These are phyloP conservation scores for Penicillium verhagenii DNA, from an alignment of 495 filamentous ascomycete species.

Conservation along the genomic window DNA sequence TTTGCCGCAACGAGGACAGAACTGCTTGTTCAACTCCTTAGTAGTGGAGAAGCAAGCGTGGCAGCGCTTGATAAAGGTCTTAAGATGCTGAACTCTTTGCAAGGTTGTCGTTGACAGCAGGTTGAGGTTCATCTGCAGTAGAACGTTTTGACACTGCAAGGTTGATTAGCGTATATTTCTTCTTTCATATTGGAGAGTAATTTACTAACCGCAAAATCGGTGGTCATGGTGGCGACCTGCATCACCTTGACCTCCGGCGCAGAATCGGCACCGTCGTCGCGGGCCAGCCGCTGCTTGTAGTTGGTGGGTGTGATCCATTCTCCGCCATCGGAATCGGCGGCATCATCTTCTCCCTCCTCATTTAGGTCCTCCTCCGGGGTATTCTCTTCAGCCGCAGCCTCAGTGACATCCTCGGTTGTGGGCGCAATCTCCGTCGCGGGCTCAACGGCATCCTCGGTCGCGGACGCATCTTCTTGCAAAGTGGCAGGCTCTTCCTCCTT, in stretches of 20 bases:
- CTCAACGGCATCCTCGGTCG: constrained; percentile 4
- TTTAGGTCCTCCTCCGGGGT: constrained; percentile 29
- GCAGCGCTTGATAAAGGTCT: constrained; percentile 86
- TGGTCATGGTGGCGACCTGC: constrained; percentile 83
- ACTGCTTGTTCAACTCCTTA: constrained; percentile 85
- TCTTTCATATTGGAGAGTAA: no score
- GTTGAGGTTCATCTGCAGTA: constrained; percentile 91
- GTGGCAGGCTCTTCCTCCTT: constrained; percentile 16
- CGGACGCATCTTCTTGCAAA: constrained; percentile 5
- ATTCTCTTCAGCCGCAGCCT: constrained; percentile 6
- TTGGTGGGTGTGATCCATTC: constrained; percentile 97
- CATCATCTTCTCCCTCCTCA: constrained; percentile 44
- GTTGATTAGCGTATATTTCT: neutral
- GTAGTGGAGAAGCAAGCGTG: constrained; percentile 89
- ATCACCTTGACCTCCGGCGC: constrained; percentile 60
- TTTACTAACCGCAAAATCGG: constrained; percentile 79
- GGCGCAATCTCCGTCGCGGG: neutral
- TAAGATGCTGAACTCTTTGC: constrained; percentile 72
- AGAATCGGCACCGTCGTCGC: constrained; percentile 46
- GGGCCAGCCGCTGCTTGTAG: constrained; percentile 76
- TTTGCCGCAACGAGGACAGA: constrained; percentile 89
- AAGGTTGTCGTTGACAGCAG: constrained; percentile 72
- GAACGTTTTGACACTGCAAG: constrained; percentile 73
- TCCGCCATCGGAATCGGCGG: constrained; percentile 62
- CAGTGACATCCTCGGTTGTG: constrained; percentile 1